Conservation (phyloP, 1,284 basidiomycete genomes). For the Leccinum pachyderme region DNA sequence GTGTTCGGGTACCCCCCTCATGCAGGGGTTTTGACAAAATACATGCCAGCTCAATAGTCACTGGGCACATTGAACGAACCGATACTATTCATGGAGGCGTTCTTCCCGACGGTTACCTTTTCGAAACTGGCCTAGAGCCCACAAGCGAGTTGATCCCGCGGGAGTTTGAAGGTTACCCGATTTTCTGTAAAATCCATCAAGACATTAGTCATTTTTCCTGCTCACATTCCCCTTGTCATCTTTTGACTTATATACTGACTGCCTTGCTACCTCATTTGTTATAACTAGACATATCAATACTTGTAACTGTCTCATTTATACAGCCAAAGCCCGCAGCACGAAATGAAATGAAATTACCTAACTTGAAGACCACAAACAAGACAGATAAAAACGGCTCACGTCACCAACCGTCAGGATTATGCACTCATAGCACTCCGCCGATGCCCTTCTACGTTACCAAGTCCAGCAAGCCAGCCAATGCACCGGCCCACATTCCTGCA, state of each 20-base stretch:
- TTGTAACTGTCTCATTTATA: background rate
- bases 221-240: background rate
- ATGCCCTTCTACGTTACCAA: constrained; percentile 20
- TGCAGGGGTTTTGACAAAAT: constrained; percentile 11
- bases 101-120: background rate
- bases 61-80: background rate
- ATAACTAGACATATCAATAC: background rate
- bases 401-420: background rate
- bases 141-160: background rate
- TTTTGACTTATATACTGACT: background rate
- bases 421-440: background rate
- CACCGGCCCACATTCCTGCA: constrained; percentile 13
- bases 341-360: background rate
- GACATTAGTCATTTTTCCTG: background rate
- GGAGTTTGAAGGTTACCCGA: background rate
- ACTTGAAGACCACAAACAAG: background rate
- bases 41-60: background rate
- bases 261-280: background rate
- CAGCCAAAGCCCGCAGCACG: background rate
- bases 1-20: constrained; percentile 15
- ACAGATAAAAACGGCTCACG: background rate
- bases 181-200: background rate
- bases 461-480: constrained; percentile 9
- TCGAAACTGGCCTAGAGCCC: background rate
- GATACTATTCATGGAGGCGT: background rate